Conservation (phyloP, 2,329 filamentous ascomycete species). For the Cladosporium sp. region DNA sequence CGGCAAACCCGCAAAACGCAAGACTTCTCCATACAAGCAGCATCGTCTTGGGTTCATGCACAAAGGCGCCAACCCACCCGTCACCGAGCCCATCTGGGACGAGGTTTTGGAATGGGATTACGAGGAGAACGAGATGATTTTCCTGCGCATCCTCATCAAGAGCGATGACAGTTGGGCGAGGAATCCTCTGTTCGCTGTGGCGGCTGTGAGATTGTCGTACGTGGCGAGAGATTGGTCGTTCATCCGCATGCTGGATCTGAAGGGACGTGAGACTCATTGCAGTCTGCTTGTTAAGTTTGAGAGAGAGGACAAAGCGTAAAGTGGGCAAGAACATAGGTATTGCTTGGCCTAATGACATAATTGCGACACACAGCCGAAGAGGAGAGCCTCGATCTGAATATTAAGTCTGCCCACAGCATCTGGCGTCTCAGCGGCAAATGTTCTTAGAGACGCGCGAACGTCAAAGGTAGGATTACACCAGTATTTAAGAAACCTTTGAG, state of each 20-base stretch:
- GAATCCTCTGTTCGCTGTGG: conserved; percentile 60
- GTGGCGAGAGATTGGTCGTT: conserved; percentile 58
- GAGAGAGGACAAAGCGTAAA: conserved; percentile 38
- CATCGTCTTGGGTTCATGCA: conserved; percentile 57
- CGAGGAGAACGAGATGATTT: conserved; percentile 62
- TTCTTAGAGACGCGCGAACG: too few relatives aligned
- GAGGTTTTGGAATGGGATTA: conserved; percentile 65
- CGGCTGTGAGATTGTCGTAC: conserved; percentile 58
- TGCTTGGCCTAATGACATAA: too few relatives aligned
- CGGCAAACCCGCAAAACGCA: conserved; percentile 53
- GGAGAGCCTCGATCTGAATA: too few relatives aligned
- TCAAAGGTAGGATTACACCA: too few relatives aligned
- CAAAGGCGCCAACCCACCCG: conserved; percentile 54
- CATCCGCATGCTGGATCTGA: conserved; percentile 61
- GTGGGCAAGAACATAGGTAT: background rate
- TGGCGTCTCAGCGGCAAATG: too few relatives aligned
- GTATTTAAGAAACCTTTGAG: too few relatives aligned
- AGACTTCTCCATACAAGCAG: conserved; percentile 58
- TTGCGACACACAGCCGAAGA: too few relatives aligned
- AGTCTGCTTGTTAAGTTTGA: conserved; percentile 60
- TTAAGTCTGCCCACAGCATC: too few relatives aligned
- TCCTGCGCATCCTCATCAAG: conserved; percentile 63
- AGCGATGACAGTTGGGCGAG: conserved; percentile 59
- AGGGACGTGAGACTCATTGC: conserved; percentile 60
- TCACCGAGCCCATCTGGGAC: conserved; percentile 62